Percentiles rank a stretch among this genome's conserved stretches.
phyloP scores from a whole-genome alignment of 2,329 filamentous ascomycete genomes.

The Talaromyces piceae region DNA sequence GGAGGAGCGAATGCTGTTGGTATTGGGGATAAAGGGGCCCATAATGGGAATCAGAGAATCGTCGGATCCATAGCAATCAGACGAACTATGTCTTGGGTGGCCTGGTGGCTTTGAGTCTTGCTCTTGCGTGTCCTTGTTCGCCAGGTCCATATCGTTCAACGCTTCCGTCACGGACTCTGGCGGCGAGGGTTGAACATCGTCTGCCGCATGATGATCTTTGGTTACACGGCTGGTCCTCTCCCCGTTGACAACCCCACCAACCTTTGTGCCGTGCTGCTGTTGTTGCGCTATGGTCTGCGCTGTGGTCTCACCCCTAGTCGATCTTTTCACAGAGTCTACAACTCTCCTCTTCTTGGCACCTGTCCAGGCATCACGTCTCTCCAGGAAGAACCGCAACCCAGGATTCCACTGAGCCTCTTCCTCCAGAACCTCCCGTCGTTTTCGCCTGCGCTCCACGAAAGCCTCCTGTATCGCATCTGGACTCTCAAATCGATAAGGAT shows the following conservation, averaged over 20 bases:
- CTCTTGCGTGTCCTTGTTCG: neutral
- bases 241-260: neutral
- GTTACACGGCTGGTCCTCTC: neutral
- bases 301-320: too few relatives aligned
- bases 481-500: slow-evolving; percentile 31
- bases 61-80: slow-evolving; percentile 28
- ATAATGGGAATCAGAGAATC: slow-evolving; percentile 65
- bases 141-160: neutral
- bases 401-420: slow-evolving; percentile 71
- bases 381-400: slow-evolving; percentile 71
- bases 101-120: too few relatives aligned
- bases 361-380: slow-evolving; percentile 77
- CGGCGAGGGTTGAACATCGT: neutral
- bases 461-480: slow-evolving; percentile 34
- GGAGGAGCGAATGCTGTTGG: slow-evolving; percentile 68
- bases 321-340: too few relatives aligned
- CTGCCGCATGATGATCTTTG: neutral
- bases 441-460: slow-evolving; percentile 46
- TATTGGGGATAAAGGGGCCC: slow-evolving; percentile 62
- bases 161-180: neutral
- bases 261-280: neutral
- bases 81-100: slow-evolving; percentile 31
- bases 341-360: slow-evolving; percentile 47
- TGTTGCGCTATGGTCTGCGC: neutral
- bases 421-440: slow-evolving; percentile 50